These are phyloP conservation scores for Sugiyamaella smithiae DNA, from an alignment of 805 yeast species.

Conservation along the genomic window DNA sequence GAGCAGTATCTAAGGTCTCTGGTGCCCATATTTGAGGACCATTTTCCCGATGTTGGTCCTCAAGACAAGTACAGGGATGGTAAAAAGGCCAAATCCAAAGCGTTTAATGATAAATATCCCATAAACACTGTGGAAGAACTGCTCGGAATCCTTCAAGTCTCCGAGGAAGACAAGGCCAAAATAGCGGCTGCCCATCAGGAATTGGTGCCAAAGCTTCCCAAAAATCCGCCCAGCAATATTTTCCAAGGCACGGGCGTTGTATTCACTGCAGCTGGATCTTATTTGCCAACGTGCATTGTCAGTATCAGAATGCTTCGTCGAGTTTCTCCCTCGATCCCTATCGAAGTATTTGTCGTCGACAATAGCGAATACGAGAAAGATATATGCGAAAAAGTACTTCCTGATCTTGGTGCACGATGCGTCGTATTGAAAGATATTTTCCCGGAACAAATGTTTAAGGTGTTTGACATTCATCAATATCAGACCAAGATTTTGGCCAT, in stretches of 20 bases:
- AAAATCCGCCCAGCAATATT: constrained; percentile 8
- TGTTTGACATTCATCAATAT: constrained; percentile 55
- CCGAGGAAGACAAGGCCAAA: constrained; percentile 41
- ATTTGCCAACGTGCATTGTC: constrained; percentile 65
- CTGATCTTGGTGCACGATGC: constrained; percentile 61
- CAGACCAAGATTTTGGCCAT: constrained; percentile 70
- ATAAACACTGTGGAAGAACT: constrained; percentile 55
- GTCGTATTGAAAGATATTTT: constrained; percentile 60
- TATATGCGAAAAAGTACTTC: constrained; percentile 61
- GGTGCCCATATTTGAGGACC: background rate
- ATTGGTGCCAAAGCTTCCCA: constrained; percentile 48
- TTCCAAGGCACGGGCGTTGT: constrained; percentile 50
- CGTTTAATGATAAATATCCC: constrained; percentile 28
- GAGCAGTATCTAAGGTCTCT: background rate
- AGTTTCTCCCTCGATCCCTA: constrained; percentile 65
- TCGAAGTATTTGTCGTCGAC: constrained; percentile 76
- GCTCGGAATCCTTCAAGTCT: constrained; percentile 46
- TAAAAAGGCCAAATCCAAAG: constrained; percentile 37
- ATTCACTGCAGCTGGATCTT: constrained; percentile 77
- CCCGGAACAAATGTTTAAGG: constrained; percentile 49
- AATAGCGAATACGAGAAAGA: constrained; percentile 66
- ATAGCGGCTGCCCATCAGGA: constrained; percentile 48
- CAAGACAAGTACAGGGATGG: constrained; percentile 43
- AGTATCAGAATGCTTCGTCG: constrained; percentile 63
- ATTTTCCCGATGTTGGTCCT: background rate